Percentiles rank a stretch among this genome's conserved stretches.
phyloP scores from a whole-genome alignment of 2,329 filamentous ascomycete genomes.

The Fusarium anguioides region DNA sequence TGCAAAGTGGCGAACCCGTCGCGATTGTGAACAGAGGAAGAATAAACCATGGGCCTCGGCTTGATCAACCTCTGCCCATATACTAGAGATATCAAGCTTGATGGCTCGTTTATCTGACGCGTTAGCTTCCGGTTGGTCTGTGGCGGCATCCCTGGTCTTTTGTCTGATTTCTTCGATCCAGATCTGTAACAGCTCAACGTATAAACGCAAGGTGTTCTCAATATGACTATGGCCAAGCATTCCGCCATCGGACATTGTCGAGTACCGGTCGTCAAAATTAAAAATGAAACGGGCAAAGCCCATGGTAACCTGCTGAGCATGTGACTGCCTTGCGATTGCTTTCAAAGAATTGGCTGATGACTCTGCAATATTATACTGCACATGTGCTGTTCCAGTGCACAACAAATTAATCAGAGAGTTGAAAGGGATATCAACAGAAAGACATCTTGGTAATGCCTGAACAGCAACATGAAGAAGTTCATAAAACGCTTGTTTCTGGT shows the following conservation, averaged over 20 bases:
- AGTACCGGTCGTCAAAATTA: constrained; percentile 96
- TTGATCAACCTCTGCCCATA: constrained; percentile 94
- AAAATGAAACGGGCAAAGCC: constrained; percentile 98
- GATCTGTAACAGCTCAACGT: constrained; percentile 92
- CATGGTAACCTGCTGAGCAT: constrained; percentile 95
- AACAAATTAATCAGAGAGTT: constrained; percentile 93
- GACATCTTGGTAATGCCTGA: constrained; percentile 91
- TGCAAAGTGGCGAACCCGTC: constrained; percentile 87
- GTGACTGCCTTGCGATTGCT: constrained; percentile 91
- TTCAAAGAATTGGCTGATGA: constrained; percentile 95
- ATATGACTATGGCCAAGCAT: constrained; percentile 96
- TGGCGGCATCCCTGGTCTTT: constrained; percentile 79
- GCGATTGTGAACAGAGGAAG: constrained; percentile 95
- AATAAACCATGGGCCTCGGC: constrained; percentile 97
- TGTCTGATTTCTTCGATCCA: constrained; percentile 98
- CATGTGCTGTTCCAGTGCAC: constrained; percentile 95
- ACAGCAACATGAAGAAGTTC: constrained; percentile 95
- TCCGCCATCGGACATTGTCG: constrained; percentile 97
- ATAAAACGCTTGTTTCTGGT: constrained; percentile 95
- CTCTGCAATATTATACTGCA: constrained; percentile 89
- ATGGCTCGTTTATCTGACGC: constrained; percentile 76
- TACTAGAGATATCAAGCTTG: constrained; percentile 85
- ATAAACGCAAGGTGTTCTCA: constrained; percentile 90
- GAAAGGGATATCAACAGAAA: constrained; percentile 90
- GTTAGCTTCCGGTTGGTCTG: constrained; percentile 71